Base-by-base conservation (phyloP, 75 land plant genomes). In the Isoetes taiwanensis region DNA sequence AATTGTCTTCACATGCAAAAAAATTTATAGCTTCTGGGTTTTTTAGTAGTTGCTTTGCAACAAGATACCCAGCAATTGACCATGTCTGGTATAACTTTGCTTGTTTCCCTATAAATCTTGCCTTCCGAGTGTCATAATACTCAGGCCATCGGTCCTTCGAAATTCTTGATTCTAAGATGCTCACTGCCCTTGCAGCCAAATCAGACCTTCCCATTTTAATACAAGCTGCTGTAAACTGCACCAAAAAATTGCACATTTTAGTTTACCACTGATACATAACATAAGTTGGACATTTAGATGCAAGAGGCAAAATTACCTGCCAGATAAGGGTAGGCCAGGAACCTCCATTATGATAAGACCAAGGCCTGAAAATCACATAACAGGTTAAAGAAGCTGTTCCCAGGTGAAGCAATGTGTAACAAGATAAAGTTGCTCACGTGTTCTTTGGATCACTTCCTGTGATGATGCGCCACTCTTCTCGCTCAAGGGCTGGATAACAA, bases 331-430 rank as follows among this genome's bases (percentile, higher is more conserved):
- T 46, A 46, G 50, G 50, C 50, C 50, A 46, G 19, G 50, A 46
- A 46, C 50, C 50, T 46, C 50, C 50, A 46, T 46, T 46, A 19
- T 46, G 50, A n/a, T 46, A 46, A 46, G 50, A 46, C 50, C 50
- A 46, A 6, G 50, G 12, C 6, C 50, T 46, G 50, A 8, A 46
- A 46, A 46, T 19, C 16, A 6, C 4, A 37, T 9, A 37, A 37
- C 9, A 37, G 39, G 9, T 37, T 37, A 14, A 9, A 14, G 12
- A 9, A 9, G 39, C 9, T 14, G 39, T 37, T 9, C 14, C 12
- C 14, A 14, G 9, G 39, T 37, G 39, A 9, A 14, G 14, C n/a
- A 46, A 6, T 19, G 50, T 19, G 50, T 8, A 3, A 46, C 23
- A 23, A 46, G 16, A 6, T 19, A 6, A 46, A 19, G 4, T 4